phyloP scores from a whole-genome alignment of 768 basidiomycete genomes.

The Rhodotorula babjevae region DNA sequence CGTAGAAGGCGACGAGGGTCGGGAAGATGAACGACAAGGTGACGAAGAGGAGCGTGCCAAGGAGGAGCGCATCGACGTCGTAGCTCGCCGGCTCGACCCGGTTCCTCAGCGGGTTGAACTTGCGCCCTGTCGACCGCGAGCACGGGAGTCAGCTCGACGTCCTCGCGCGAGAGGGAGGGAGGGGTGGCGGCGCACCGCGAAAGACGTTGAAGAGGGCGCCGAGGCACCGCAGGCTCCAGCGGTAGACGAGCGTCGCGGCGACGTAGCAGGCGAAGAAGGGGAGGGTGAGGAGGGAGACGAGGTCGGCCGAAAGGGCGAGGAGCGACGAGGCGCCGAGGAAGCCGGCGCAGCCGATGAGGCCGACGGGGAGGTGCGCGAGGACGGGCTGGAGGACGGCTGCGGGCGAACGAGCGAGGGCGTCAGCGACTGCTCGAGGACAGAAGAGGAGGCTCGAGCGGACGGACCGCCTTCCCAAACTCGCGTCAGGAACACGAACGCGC shows the following conservation, averaged over 20 bases:
- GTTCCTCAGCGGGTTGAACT: slow-evolving; percentile 76
- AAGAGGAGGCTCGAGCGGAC: slow-evolving; percentile 43
- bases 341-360: slow-evolving; percentile 43
- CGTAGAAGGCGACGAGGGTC: slow-evolving; percentile 79
- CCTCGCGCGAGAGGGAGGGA: no score
- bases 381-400: slow-evolving; percentile 35
- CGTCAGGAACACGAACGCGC: slow-evolving; percentile 63
- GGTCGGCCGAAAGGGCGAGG: slow-evolving; percentile 63
- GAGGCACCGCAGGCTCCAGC: slow-evolving; percentile 56
- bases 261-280: slow-evolving; percentile 70
- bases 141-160: neutral
- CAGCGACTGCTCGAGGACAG: slow-evolving; percentile 13
- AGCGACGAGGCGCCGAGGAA: slow-evolving; percentile 56
- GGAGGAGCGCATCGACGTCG: slow-evolving; percentile 86
- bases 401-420: neutral
- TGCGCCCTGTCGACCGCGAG: slow-evolving; percentile 60
- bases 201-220: slow-evolving; percentile 83
- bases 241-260: slow-evolving; percentile 60
- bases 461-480: slow-evolving; percentile 64
- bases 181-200: slow-evolving; percentile 57
- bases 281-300: slow-evolving; percentile 61
- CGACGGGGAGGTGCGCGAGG: slow-evolving; percentile 48
- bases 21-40: slow-evolving; percentile 74
- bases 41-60: slow-evolving; percentile 85
- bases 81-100: slow-evolving; percentile 88